Evolutionary conservation across 192 early-diverging fungal species (phyloP).

Genomic region (Rhizophagus clarus): DNA sequence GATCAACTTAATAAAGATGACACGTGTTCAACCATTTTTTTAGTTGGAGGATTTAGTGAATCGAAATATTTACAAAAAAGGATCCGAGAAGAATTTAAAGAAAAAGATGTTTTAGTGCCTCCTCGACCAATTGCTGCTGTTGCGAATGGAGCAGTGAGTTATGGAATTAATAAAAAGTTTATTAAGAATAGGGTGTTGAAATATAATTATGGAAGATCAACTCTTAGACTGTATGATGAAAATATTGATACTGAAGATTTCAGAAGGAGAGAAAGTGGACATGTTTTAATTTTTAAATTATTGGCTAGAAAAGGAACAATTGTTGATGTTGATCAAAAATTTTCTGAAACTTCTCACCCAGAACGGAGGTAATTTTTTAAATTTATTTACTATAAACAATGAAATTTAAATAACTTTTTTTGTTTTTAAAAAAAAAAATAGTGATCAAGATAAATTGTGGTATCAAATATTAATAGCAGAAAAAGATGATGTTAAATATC

Average conservation of each 20-base stretch:
- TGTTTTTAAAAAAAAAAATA: too few relatives aligned
- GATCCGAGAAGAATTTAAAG: constrained; percentile 46
- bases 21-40: constrained; percentile 44
- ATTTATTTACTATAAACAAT: background rate
- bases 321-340: background rate
- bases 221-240: constrained; percentile 25
- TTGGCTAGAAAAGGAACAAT: background rate
- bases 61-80: constrained; percentile 49
- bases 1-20: constrained; percentile 41
- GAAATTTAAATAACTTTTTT: constrained; percentile 25
- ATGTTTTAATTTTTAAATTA: background rate
- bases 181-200: constrained; percentile 5
- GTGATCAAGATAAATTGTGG: background rate
- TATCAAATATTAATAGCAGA: background rate
- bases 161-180: constrained; percentile 23
- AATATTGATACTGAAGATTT: background rate
- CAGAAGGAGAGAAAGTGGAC: background rate
- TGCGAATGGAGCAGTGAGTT: constrained; percentile 50
- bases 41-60: constrained; percentile 54
- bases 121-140: constrained; percentile 52
- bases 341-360: background rate
- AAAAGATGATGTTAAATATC: background rate
- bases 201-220: constrained; percentile 3
- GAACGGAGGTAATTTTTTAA: background rate
- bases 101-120: constrained; percentile 47